These are phyloP conservation scores for Colletotrichum sp. DNA, from an alignment of 2,329 filamentous ascomycete species.

Conservation along the genomic window DNA sequence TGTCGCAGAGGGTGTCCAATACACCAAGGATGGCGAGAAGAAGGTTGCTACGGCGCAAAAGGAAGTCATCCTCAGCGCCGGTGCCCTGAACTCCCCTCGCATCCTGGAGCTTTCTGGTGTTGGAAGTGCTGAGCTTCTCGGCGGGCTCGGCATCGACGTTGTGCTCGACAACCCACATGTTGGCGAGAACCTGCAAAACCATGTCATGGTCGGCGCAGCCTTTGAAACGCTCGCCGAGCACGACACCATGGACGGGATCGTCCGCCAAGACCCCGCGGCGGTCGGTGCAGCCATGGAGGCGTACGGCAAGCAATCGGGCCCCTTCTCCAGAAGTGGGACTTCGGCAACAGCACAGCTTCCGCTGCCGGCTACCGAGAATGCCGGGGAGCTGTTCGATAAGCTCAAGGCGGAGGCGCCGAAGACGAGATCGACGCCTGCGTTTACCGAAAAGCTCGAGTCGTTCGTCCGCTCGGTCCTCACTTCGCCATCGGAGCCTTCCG, in stretches of 20 bases:
- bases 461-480: slow-evolving; percentile 18
- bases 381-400: slow-evolving; percentile 29
- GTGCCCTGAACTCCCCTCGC: slow-evolving; percentile 44
- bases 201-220: slow-evolving; percentile 25
- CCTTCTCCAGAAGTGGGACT: slow-evolving; percentile 23
- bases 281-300: slow-evolving; percentile 24
- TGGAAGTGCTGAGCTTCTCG: slow-evolving; percentile 36
- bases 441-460: slow-evolving; percentile 1
- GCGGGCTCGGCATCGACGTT: slow-evolving; percentile 30
- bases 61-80: slow-evolving; percentile 48
- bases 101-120: slow-evolving; percentile 49
- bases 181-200: slow-evolving; percentile 44
- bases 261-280: slow-evolving; percentile 21
- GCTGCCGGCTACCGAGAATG: slow-evolving; percentile 27
- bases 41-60: slow-evolving; percentile 28
- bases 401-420: neutral
- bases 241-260: slow-evolving; percentile 25
- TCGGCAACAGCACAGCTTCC: slow-evolving; percentile 25
- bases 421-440: slow-evolving; percentile 3
- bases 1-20: slow-evolving; percentile 26
- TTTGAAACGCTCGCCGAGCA: slow-evolving; percentile 26
- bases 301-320: slow-evolving; percentile 23
- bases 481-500: slow-evolving; percentile 19
- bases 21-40: slow-evolving; percentile 13
- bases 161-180: slow-evolving; percentile 38